These are phyloP conservation scores for Penicillium fuscoglaucum DNA, from an alignment of 2,329 filamentous ascomycete genomes.

Conservation along the genomic window DNA sequence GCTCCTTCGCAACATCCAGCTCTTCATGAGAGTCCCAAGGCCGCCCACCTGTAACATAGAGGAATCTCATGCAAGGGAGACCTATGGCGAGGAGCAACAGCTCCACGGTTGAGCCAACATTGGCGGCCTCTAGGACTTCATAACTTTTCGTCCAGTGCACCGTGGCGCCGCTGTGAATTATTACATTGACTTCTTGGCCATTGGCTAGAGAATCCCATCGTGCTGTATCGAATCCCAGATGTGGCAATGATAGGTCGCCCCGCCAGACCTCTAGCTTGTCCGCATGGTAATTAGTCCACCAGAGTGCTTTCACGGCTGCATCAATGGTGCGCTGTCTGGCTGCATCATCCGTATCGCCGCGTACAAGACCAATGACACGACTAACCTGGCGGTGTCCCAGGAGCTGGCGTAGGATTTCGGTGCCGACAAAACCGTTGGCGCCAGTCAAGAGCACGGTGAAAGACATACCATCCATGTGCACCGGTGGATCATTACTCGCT, in stretches of 20 bases:
- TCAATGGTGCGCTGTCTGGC: neutral
- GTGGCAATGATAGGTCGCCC: constrained; percentile 19
- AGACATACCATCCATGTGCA: no score
- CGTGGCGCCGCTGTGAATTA: neutral
- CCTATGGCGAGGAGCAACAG: neutral
- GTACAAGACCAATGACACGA: constrained; percentile 20
- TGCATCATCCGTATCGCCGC: constrained; percentile 1
- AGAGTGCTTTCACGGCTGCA: constrained; percentile 16
- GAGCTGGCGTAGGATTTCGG: constrained; percentile 24
- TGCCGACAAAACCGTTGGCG: constrained; percentile 26
- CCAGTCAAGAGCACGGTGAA: constrained; percentile 23
- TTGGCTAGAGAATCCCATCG: neutral
- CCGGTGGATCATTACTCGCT: neutral
- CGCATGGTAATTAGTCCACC: constrained; percentile 19
- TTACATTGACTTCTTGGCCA: neutral
- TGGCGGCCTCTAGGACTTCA: neutral
- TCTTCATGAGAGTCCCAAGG: neutral
- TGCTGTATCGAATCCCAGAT: neutral
- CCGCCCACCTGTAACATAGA: neutral
- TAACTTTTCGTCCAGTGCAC: constrained; percentile 1
- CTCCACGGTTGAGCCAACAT: neutral
- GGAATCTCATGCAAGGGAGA: neutral
- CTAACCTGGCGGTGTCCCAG: constrained; percentile 9
- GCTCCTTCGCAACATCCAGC: neutral
- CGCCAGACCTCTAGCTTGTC: constrained; percentile 24